Evolutionary conservation across 495 filamentous ascomycete genomes (phyloP), one percentile per base, ranked within the genome.

Genomic region (Rhizodiscina lignyota): DNA sequence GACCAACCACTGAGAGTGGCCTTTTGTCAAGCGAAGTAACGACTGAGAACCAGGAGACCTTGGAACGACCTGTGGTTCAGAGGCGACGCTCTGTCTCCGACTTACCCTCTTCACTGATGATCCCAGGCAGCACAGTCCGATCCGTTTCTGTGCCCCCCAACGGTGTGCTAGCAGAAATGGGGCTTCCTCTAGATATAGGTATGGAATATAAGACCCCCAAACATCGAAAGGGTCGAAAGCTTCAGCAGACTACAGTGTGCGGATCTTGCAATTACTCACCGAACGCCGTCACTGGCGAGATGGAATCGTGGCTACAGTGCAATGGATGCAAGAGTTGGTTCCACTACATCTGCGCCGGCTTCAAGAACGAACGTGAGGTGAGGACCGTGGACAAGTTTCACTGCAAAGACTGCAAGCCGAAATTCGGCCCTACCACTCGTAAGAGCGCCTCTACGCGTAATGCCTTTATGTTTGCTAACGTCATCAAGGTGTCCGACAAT

Each of bases 321-420:
- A 76, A 83, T 50, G 76, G 73, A 21, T 83, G 78, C 50, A 78
- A 79, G 43, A 62, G 58, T 18, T 83, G 78, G 78, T 80, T 72
- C 43, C 78, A 83, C 49, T 76, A 73, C 32, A 64, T 70, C 24
- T 83, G 78, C 49, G 77, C 77, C 15, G 75, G 72, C 4, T 77
- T 83, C 45, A 75, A 77, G 44, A 77, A 63, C 45, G 72, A 73
- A 38, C 59, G 68, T n/a, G 72, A 79, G 42, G 67, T 79, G 18
- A 65, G 75, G 35, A 70, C 68, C 20, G 71, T 83, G 15, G 78
- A 83, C 49, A 83, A 80, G 44, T 83, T 69, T 41, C 74, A 77
- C 36, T 83, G 78, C 44, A 54, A 51, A 20, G 49, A 51, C 27
- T 83, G 78, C 48, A 69, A 68, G 21, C 60, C 68, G 13, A 48